Evolutionary conservation across 1,284 basidiomycete genomes (phyloP).

Genomic region (Ustilago shanxiensis): DNA sequence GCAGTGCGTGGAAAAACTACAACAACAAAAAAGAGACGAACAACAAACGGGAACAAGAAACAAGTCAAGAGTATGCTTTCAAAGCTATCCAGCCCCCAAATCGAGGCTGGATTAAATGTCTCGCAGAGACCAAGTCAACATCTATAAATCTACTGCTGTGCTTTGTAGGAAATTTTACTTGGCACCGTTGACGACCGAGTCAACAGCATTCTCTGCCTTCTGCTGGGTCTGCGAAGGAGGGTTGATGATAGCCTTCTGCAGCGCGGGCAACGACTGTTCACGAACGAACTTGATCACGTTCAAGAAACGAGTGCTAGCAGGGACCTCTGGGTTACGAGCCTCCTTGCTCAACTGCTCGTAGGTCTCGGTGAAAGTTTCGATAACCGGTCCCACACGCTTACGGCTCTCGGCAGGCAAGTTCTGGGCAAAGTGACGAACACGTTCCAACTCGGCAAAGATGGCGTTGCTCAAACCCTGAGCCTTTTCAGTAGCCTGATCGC

Average conservation of each 20-base stretch:
- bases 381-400: constrained; percentile 65
- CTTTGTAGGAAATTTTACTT: constrained; percentile 11
- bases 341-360: constrained; percentile 64
- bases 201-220: constrained; percentile 18
- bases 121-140: not conserved
- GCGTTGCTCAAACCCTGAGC: constrained; percentile 62
- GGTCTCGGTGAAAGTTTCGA: constrained; percentile 63
- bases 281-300: constrained; percentile 65
- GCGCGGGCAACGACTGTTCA: constrained; percentile 63
- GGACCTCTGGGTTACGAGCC: constrained; percentile 62
- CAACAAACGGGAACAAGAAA: not conserved
- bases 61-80: not conserved
- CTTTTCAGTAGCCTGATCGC: constrained; percentile 62
- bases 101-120: too few species aligned
- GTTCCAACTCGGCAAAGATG: constrained; percentile 66
- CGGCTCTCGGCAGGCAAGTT: constrained; percentile 63
- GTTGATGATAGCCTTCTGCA: constrained; percentile 63
- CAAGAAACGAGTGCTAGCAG: constrained; percentile 56
- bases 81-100: not conserved
- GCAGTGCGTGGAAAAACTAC: constrained; percentile 6
- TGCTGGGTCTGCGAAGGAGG: constrained; percentile 33
- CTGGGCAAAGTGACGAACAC: constrained; percentile 62
- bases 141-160: not conserved
- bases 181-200: constrained; percentile 23
- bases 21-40: constrained; percentile 10